Conservation (phyloP, 23 red algal genomes). For the Gracilaria vermiculophylla region DNA sequence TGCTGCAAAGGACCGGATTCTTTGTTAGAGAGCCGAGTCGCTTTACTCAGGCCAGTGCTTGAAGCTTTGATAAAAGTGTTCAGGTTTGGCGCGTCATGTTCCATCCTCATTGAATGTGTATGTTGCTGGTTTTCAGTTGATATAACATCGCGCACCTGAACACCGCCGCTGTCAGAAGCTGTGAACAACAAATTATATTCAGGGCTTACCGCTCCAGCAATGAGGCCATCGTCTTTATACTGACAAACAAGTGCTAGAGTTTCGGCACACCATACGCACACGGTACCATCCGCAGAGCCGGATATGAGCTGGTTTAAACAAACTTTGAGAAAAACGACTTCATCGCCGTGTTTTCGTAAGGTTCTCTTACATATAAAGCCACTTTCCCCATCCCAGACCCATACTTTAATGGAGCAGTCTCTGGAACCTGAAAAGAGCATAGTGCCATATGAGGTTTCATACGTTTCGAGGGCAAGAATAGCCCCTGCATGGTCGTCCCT, state of each 20-base stretch:
- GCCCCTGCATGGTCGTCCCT: conserved; percentile 75
- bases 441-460: conserved; percentile 52
- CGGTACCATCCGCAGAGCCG: conserved; percentile 72
- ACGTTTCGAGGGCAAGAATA: conserved; percentile 66
- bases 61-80: background rate
- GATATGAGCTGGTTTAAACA: conserved; percentile 54
- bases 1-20: background rate
- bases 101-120: background rate
- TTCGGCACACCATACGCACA: conserved; percentile 64
- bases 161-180: conserved; percentile 11
- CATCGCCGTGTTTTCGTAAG: conserved; percentile 59
- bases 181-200: conserved; percentile 63
- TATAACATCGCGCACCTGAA: conserved; percentile 51
- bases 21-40: background rate
- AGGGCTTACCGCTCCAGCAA: conserved; percentile 51
- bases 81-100: background rate
- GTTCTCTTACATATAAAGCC: conserved; percentile 79
- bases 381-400: conserved; percentile 80
- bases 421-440: conserved; percentile 80
- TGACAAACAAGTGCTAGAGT: conserved; percentile 48
- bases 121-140: conserved; percentile 26
- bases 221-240: conserved; percentile 55
- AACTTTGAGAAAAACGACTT: conserved; percentile 55
- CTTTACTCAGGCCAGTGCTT: background rate
- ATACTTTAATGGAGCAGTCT: conserved; percentile 76